Base-by-base conservation (phyloP, 2,329 filamentous ascomycete genomes). In the Sporothrix humicola region DNA sequence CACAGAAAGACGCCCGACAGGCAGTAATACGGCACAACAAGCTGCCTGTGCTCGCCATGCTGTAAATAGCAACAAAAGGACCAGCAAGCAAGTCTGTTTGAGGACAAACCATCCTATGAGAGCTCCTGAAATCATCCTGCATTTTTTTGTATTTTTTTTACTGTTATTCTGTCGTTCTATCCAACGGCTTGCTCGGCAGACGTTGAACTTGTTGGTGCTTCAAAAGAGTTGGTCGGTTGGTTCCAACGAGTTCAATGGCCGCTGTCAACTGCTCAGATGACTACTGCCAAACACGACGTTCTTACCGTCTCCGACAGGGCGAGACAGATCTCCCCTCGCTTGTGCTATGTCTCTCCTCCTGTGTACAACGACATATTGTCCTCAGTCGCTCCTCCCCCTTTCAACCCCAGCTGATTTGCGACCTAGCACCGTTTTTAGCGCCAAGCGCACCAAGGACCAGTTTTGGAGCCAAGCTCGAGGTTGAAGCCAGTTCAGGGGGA, bases 341-440 rank as follows among this genome's bases (percentile, higher is more conserved):
- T 37, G 31, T 37, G 31, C 31, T 1, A 37, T 37, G 31, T 37
- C 31, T 37, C 31, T 37, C 56, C 42, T 37, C 56, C 9, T 56
- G 52, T 12, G 31, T 37, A n/a, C n/a, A n/a, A n/a, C n/a, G n/a
- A n/a, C n/a, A n/a, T n/a, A n/a, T n/a, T n/a, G 7, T 37, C 31
- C 31, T 37, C 15, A 17, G 48, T 17, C 5, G 20, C 20, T 56
- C 52, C 26, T 7, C 31, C 31, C 52, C 37, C 15, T 46, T 46
- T 65, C 59, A 65, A 56, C 59, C 59, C 59, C 59, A 65, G 59
- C 10, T 65, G 59, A 65, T 65, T 65, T 65, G 59, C 59, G 59
- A 65, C 59, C 59, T 65, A 65, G 59, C 59, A 65, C 59, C 59
- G n/a, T 46, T 46, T n/a, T 65, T 65, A 65, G 59, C 59, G 59